Base-by-base conservation (phyloP, 2,329 filamentous ascomycete genomes). In the Fusarium aywerte region DNA sequence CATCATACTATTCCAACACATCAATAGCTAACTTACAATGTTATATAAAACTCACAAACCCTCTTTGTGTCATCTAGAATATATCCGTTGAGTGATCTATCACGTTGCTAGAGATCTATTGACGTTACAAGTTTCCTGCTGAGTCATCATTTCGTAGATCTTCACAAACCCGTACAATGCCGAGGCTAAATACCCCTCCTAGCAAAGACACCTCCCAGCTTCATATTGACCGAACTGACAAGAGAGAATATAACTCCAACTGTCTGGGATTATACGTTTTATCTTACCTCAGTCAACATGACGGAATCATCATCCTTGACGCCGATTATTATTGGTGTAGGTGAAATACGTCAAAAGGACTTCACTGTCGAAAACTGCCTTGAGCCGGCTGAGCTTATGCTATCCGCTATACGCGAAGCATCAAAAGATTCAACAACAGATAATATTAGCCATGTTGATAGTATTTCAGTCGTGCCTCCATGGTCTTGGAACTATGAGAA, bases 401-500 rank as follows among this genome's bases (percentile, higher is more conserved):
- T 86, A 15, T 77, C 83, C 58, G 86, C 88, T 2, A 85, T 89
- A 29, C 69, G 76, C 5, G 73, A 73, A 16, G 85, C 88, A 3
- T 71, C 89, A 5, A 54, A 78, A 36, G 87, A 90, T 67, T 12
- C 70, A 0, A 38, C 76, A 1, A 83, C 39, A 5, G 62, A 58
- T 9, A 8, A 29, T 7, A 20, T 42, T 10, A n/a, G 15, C 2
- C 9, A 39, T 2, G 20, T 89, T 51, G 87, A 90, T 71, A 86
- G 84, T 66, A 79, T 91, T 43, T 80, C 84, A 40, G 82, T 89
- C 5, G 87, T 90, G 11, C 82, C 80, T 38, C 86, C 86, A 0
- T 91, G 88, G 88, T 89, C 88, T 0, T 90, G 88, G 88, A 83
- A 85, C 1, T 90, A 90, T 71, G 76, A 80, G 2, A 84, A 90